Conservation (phyloP, 768 basidiomycete genomes). For the Tulasnella sp. region DNA sequence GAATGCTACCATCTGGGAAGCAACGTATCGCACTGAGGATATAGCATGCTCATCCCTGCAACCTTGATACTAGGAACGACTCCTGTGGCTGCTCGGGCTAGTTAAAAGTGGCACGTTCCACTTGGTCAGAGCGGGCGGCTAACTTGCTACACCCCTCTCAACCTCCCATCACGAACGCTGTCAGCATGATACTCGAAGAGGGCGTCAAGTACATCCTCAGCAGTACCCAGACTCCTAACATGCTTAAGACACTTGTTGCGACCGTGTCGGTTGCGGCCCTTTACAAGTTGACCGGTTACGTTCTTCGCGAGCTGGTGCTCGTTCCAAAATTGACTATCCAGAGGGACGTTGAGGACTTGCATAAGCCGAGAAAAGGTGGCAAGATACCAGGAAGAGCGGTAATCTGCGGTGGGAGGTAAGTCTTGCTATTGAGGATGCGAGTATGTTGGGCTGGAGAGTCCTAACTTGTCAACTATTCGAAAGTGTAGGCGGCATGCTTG, state of each 20-base stretch:
- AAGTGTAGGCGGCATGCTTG: slow-evolving; percentile 24
- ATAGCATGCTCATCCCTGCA: too few species aligned
- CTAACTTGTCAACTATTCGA: background rate
- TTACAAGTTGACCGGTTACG: background rate
- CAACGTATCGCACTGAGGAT: too few species aligned
- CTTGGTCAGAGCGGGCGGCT: too few species aligned
- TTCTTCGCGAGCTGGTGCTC: background rate
- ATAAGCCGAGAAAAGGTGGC: slow-evolving; percentile 23
- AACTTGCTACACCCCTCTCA: too few species aligned
- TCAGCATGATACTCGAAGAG: background rate
- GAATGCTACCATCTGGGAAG: too few species aligned
- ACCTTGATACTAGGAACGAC: too few species aligned
- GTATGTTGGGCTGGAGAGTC: background rate
- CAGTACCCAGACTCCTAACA: background rate
- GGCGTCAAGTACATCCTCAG: background rate
- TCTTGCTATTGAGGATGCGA: background rate
- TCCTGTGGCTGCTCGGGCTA: too few species aligned
- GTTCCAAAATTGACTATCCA: slow-evolving; percentile 24
- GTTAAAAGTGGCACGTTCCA: too few species aligned
- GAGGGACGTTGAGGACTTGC: slow-evolving; percentile 23
- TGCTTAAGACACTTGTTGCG: background rate
- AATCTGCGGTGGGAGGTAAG: slow-evolving; percentile 28
- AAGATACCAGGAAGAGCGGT: slow-evolving; percentile 24
- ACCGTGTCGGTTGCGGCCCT: background rate
- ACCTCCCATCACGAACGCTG: background rate